phyloP scores from a whole-genome alignment of 257 asterid species.

The Solanum medicagineum region DNA sequence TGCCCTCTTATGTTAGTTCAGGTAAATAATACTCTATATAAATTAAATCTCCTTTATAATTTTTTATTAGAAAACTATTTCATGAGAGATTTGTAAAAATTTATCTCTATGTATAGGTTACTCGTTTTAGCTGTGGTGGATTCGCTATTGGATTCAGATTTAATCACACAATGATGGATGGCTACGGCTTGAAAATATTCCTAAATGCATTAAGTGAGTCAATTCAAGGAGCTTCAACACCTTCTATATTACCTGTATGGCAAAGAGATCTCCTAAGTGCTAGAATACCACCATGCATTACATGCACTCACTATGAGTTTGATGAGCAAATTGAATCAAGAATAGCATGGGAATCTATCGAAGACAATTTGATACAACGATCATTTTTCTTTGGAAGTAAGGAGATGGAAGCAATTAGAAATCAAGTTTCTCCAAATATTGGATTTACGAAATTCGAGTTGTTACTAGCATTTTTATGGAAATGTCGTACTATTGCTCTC shows the following conservation, averaged over 20 bases:
- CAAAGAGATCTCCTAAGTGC: conserved; percentile 2
- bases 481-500: conserved; percentile 5
- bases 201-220: background rate
- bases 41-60: no score
- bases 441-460: background rate
- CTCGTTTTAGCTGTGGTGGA: background rate
- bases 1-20: background rate
- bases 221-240: background rate
- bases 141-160: background rate
- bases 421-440: background rate
- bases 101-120: background rate
- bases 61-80: no score
- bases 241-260: conserved; percentile 11
- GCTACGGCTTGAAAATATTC: background rate
- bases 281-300: background rate
- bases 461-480: background rate
- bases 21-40: background rate
- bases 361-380: background rate
- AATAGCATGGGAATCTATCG: background rate
- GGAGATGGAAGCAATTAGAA: background rate
- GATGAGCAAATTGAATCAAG: background rate
- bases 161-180: conserved; percentile 13
- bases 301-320: conserved; percentile 11
- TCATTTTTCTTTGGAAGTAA: conserved; percentile 3
- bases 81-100: no score